These are phyloP conservation scores for Sporothrix variecibatus DNA, from an alignment of 2,329 filamentous ascomycete species.

Conservation along the genomic window DNA sequence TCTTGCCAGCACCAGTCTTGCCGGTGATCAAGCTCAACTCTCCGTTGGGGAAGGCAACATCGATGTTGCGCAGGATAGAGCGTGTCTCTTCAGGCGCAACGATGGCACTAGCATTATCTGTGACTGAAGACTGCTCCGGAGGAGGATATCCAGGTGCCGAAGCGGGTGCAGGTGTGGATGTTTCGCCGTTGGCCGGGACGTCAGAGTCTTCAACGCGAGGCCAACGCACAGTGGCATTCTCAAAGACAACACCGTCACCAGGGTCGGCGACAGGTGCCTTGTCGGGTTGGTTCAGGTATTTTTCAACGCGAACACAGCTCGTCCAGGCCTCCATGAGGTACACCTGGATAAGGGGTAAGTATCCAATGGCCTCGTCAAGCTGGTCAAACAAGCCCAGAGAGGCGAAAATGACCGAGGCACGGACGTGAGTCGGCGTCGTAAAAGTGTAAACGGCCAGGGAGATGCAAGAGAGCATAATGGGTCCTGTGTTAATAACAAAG, in stretches of 20 bases:
- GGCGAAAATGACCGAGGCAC: conserved; percentile 42
- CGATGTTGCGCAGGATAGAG: conserved; percentile 39
- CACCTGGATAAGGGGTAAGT: conserved; percentile 39
- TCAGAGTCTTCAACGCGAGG: conserved; percentile 38
- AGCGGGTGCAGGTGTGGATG: not conserved
- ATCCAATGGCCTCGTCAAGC: conserved; percentile 39
- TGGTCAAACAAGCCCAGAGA: conserved; percentile 42
- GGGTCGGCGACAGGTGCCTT: conserved; percentile 34
- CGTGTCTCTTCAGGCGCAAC: conserved; percentile 32
- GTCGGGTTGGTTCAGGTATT: conserved; percentile 39
- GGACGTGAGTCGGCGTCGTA: conserved; percentile 37
- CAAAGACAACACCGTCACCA: conserved; percentile 36
- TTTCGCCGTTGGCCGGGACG: not conserved
- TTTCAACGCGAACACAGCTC: conserved; percentile 40
- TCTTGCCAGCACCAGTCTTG: conserved; percentile 45
- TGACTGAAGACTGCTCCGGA: not conserved
- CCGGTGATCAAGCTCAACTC: conserved; percentile 43
- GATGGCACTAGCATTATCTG: not conserved
- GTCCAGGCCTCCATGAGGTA: conserved; percentile 42
- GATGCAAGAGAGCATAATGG: conserved; percentile 40
- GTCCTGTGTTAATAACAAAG: conserved; percentile 38
- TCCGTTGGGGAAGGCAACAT: conserved; percentile 39
- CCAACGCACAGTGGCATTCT: conserved; percentile 40
- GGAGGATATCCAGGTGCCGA: not conserved
- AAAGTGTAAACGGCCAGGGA: conserved; percentile 39